Evolutionary conservation across 2,329 filamentous ascomycete species (phyloP).

Genomic region (Geosmithia morbida): DNA sequence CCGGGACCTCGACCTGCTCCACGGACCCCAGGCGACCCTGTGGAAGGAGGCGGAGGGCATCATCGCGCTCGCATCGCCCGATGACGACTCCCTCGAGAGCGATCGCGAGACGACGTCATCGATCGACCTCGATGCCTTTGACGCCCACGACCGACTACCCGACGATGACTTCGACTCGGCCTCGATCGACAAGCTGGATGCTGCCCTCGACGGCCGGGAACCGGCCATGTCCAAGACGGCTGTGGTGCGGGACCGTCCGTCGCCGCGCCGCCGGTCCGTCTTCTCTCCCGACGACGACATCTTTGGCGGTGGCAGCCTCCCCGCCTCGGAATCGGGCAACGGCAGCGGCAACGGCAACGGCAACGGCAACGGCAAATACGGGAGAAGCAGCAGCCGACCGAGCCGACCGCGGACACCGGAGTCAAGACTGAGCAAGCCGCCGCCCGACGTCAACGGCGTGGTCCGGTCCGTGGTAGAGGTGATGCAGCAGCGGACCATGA

Average conservation of each 20-base stretch:
- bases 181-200: slow-evolving; percentile 25
- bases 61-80: slow-evolving; percentile 66
- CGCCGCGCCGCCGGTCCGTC: slow-evolving; percentile 42
- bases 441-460: slow-evolving; percentile 29
- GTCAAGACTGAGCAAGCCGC: slow-evolving; percentile 13
- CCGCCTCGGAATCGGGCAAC: slow-evolving; percentile 9
- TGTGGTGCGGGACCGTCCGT: slow-evolving; percentile 38
- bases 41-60: slow-evolving; percentile 81
- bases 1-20: slow-evolving; percentile 48
- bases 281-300: slow-evolving; percentile 54
- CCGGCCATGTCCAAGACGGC: slow-evolving; percentile 31
- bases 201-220: slow-evolving; percentile 25
- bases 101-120: slow-evolving; percentile 22
- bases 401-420: slow-evolving; percentile 27
- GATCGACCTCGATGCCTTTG: slow-evolving; percentile 21
- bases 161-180: slow-evolving; percentile 33
- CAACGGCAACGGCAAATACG: too few species aligned
- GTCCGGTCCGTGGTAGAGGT: slow-evolving; percentile 49
- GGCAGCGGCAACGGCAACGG: slow-evolving; percentile 10
- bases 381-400: slow-evolving; percentile 13
- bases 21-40: slow-evolving; percentile 42
- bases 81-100: slow-evolving; percentile 27
- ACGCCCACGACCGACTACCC: slow-evolving; percentile 21
- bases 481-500: slow-evolving; percentile 39
- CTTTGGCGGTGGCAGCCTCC: slow-evolving; percentile 36